phyloP scores from a whole-genome alignment of 176 grass and related monocot species.

The Panicum miliaceum region DNA sequence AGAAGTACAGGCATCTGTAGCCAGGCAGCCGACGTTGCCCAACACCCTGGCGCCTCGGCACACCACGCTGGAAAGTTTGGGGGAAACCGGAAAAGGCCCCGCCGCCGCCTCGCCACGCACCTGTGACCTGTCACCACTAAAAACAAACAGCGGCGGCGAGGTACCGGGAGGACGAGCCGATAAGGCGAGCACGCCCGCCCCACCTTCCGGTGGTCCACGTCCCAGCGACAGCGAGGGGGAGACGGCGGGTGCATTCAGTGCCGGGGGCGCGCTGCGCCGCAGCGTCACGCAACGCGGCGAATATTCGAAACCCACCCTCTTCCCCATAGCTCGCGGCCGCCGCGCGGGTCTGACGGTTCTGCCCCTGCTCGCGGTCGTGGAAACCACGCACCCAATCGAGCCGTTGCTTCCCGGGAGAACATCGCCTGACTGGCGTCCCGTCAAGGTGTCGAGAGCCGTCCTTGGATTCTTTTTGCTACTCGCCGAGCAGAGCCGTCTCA shows the following conservation, averaged over 20 bases:
- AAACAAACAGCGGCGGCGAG: slow-evolving; percentile 3
- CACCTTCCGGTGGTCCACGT: not conserved
- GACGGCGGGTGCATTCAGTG: not conserved
- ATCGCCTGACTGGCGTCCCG: not conserved
- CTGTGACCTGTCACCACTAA: slow-evolving; percentile 40
- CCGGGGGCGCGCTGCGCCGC: not conserved
- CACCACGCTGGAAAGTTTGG: slow-evolving; percentile 39
- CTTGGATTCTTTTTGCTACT: not conserved
- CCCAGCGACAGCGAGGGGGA: slow-evolving; percentile 15
- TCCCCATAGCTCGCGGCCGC: slow-evolving; percentile 14
- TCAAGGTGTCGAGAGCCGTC: not conserved
- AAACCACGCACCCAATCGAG: not conserved
- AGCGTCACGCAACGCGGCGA: slow-evolving; percentile 11
- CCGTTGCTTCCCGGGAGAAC: not conserved
- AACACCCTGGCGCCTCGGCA: slow-evolving; percentile 38
- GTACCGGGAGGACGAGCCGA: not conserved
- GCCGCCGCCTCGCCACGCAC: slow-evolving; percentile 35
- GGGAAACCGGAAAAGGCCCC: too few relatives aligned
- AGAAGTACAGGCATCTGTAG: not conserved
- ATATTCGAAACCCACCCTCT: slow-evolving; percentile 48
- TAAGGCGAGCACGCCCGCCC: not conserved
- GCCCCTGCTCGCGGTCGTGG: slow-evolving; percentile 25
- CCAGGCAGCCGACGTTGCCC: not conserved
- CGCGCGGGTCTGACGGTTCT: not conserved
- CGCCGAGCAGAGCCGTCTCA: not conserved